Percentiles rank a stretch among this genome's conserved stretches.
Conservation (phyloP, 1,284 basidiomycete genomes). For the Anthracocystis panici-leucophaei region DNA sequence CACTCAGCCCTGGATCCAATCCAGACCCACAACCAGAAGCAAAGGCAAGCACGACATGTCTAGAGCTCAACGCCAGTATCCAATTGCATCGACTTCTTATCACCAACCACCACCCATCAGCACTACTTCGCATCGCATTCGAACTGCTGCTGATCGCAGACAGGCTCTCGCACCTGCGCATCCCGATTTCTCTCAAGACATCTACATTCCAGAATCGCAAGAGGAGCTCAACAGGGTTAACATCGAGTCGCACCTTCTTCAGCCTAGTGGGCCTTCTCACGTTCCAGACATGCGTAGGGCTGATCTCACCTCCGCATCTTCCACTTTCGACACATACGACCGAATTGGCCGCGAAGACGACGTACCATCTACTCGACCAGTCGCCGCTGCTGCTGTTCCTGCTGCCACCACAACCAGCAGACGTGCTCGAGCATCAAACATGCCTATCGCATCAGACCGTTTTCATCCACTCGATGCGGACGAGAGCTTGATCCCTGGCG, state of each 20-base stretch:
- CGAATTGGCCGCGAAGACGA: constrained; percentile 47
- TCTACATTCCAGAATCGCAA: constrained; percentile 46
- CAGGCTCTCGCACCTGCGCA: constrained; percentile 9
- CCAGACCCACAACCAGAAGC: constrained; percentile 7
- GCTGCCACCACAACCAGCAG: constrained; percentile 5
- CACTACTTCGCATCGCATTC: constrained; percentile 7
- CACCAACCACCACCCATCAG: constrained; percentile 20
- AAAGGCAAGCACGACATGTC: constrained; percentile 16
- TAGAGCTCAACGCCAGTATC: constrained; percentile 33
- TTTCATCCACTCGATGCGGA: constrained; percentile 23
- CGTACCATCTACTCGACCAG: constrained; percentile 15
- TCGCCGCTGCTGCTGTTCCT: background rate
- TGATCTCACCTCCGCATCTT: constrained; percentile 35
- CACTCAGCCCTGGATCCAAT: constrained; percentile 1
- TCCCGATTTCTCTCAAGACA: constrained; percentile 40
- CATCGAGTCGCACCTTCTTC: constrained; percentile 43
- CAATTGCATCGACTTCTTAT: constrained; percentile 44
- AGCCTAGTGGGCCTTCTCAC: constrained; percentile 26
- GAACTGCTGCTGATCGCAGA: constrained; percentile 12
- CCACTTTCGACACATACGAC: constrained; percentile 49
- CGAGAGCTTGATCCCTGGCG: constrained; percentile 56
- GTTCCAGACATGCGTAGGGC: constrained; percentile 15
- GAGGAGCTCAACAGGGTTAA: constrained; percentile 41
- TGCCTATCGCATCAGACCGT: constrained; percentile 11
- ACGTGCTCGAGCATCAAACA: constrained; percentile 12